Evolutionary conservation across 2,329 filamentous ascomycete genomes (phyloP), one percentile per base, ranked within the genome.

Genomic region (Tolypocladium cylindrosporum): DNA sequence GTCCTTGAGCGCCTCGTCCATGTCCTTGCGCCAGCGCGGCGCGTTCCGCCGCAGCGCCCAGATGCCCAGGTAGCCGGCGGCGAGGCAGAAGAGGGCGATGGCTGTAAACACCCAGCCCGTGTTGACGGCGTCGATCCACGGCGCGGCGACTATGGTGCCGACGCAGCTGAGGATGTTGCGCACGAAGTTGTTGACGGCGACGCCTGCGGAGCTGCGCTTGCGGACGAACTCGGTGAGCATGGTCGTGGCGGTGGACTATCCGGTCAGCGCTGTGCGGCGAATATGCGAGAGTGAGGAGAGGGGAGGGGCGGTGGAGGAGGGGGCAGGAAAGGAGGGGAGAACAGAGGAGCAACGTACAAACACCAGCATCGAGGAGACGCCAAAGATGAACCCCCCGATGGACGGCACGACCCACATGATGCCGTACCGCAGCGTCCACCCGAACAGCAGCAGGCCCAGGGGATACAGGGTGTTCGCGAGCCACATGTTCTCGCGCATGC

Each of bases 221-320:
- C 88, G 88, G 78, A 93, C 87, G 67, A 93, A 91, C 67, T 94
- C 90, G 0, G 90, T 93, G 63, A 94, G 76, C 88, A 94, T 91
- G 0, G 90, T 94, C 0, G 89, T 91, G 0, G 83, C 79, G 64
- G 84, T 80, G 54, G 83, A 72, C 74, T 76, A 39, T 34, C 31
- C 8, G 31, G 31, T 34, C 31, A 34, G 31, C 31, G 31, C 31
- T 9, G 21, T 24, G 21, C 21, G 21, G 21, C 21, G 21, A 24
- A 24, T 24, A 24, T 24, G 21, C 21, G 21, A 24, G 21, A 24
- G 21, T 24, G 21, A 24, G 21, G 21, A 2, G 24, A 24, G 27
- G 4, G 27, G 40, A n/a, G n/a, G 3, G 9, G 8, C 21, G 21
- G 21, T 24, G 2, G 19, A n/a, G 10, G 19, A n/a, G 40, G n/a